phyloP scores from a whole-genome alignment of 306 rosid species.

The Citrullus mucosospermus region DNA sequence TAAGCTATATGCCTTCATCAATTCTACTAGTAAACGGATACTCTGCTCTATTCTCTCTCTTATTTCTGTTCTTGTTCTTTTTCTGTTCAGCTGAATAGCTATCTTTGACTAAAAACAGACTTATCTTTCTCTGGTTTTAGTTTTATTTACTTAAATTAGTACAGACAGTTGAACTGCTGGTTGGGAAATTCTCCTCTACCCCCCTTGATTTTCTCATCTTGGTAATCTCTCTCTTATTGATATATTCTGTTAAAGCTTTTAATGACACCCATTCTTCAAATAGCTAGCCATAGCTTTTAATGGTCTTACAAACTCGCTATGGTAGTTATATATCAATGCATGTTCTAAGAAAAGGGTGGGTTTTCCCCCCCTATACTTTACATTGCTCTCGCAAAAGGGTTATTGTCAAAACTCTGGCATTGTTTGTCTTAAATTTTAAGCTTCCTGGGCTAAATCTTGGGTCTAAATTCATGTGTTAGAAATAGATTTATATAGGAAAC shows the following conservation, averaged over 20 bases:
- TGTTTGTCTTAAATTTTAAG: background rate
- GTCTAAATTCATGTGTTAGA: background rate
- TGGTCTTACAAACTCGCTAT: background rate
- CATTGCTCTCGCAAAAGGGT: background rate
- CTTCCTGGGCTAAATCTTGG: too few species aligned
- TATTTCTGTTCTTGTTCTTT: background rate
- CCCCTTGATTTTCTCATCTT: background rate
- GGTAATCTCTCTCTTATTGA: background rate
- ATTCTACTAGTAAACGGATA: background rate
- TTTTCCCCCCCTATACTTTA: background rate
- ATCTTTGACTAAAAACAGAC: background rate
- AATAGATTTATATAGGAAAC: background rate
- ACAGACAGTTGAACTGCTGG: background rate
- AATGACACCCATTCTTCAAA: background rate
- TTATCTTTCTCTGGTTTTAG: background rate
- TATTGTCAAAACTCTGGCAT: background rate
- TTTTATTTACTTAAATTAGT: background rate
- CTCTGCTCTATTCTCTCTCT: background rate
- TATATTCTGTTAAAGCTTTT: background rate
- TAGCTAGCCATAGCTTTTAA: background rate
- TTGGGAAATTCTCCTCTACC: background rate
- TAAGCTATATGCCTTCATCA: background rate
- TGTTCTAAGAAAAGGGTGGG: background rate
- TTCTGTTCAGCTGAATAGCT: background rate
- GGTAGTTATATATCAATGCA: background rate